Evolutionary conservation across 2,329 filamentous ascomycete genomes (phyloP).

Genomic region (Celoporthe dispersa): DNA sequence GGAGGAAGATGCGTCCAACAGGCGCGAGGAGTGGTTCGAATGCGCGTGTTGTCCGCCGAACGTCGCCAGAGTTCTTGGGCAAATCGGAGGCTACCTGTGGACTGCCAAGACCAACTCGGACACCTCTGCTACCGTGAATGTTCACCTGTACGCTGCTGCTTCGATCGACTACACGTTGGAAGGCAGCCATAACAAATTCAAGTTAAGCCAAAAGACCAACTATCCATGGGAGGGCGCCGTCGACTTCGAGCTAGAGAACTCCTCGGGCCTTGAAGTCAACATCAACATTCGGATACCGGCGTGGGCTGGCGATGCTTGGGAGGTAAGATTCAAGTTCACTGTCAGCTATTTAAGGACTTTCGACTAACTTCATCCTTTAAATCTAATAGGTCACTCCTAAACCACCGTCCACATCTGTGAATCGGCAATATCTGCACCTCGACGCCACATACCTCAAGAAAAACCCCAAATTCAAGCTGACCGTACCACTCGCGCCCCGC

Average conservation of each 20-base stretch:
- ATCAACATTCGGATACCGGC: constrained; percentile 58
- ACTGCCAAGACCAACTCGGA: constrained; percentile 39
- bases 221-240: constrained; percentile 62
- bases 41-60: constrained; percentile 66
- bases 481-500: constrained; percentile 50
- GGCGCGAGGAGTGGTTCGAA: constrained; percentile 61
- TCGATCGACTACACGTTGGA: constrained; percentile 45
- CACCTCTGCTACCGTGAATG: constrained; percentile 42
- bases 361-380: neutral
- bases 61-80: constrained; percentile 57
- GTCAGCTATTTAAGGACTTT: neutral
- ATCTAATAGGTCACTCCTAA: constrained; percentile 12
- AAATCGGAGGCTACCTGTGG: constrained; percentile 61
- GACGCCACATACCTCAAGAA: constrained; percentile 43
- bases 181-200: constrained; percentile 37
- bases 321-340: neutral
- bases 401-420: neutral
- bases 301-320: constrained; percentile 49
- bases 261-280: constrained; percentile 40
- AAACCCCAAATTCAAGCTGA: constrained; percentile 48
- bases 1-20: constrained; percentile 50
- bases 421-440: constrained; percentile 55
- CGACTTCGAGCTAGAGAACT: constrained; percentile 46
- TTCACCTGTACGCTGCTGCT: constrained; percentile 59
- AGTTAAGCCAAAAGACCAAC: constrained; percentile 52